Base-by-base conservation (phyloP, 1,284 basidiomycete species). In the Microbotryum saponariae region DNA sequence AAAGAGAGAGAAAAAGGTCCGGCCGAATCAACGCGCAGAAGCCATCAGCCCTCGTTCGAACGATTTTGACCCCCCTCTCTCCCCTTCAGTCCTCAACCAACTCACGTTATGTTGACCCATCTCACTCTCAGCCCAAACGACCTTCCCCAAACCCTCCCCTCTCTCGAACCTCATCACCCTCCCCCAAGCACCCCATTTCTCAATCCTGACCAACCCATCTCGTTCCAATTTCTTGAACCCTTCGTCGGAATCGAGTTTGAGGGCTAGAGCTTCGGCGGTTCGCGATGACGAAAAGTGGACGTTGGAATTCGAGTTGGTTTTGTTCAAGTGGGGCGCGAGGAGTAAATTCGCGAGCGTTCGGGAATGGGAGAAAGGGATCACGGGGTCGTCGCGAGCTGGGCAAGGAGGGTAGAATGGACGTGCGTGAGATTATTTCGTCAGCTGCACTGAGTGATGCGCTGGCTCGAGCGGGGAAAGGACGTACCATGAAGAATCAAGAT, bases 301-400 rank as follows among this genome's bases (percentile, higher is more conserved):
- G 0, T 87, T 85, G 16, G 14, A 16, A 10, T 42, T 6, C 4
- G 37, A 18, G 37, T 42, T 18, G 37, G 16, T 4, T 14, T 42
- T 42, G 5, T 42, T 42, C 37, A 89, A 78, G 57, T 81, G 76
- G 0, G 83, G 81, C 18, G 83, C 82, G 29, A 89, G 74, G 63
- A 91, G 82, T 0, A 51, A 57, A 4, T 53, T 16, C 1, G 61
- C 54, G 42, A 93, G 80, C 0, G 78, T 77, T n/a, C 80, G 78
- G 0, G 88, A 88, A 73, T 97, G 92, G 0, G 80, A 77, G 70
- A 82, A 76, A 0, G 88, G 88, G 58, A 96, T 92, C 47, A 90
- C 85, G 71, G 79, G 80, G 76, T 97, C 92, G 72, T 90, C 80
- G 68, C 83, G 80, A 2, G 91, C 84, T 42, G 31, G 1, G 37